Evolutionary conservation across 768 basidiomycete species (phyloP).

Genomic region (Podaxis sp.): DNA sequence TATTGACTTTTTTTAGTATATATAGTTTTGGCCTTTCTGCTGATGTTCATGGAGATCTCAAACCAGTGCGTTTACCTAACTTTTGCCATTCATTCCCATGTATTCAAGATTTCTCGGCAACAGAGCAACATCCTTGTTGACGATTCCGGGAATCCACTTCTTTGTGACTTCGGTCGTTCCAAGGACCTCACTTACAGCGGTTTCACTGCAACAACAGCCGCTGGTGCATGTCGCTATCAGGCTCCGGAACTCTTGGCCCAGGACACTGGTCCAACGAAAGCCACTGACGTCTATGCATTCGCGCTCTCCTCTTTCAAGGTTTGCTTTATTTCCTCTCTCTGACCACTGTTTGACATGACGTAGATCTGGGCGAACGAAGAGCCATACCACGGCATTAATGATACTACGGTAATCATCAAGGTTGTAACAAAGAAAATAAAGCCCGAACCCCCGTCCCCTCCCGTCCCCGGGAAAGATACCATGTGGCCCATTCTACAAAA

Average conservation of each 20-base stretch:
- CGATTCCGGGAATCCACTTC: not conserved
- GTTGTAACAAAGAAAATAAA: no score
- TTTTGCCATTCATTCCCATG: not conserved
- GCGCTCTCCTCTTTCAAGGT: constrained; percentile 6
- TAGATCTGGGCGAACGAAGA: not conserved
- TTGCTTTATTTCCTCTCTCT: not conserved
- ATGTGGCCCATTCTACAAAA: no score
- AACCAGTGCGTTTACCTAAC: not conserved
- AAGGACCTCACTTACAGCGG: constrained; percentile 15
- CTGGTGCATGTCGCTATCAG: constrained; percentile 17
- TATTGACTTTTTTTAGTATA: no score
- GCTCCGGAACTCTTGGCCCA: constrained; percentile 18
- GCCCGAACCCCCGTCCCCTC: no score
- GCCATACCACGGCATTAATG: not conserved
- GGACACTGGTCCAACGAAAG: constrained; percentile 11
- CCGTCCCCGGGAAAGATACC: no score
- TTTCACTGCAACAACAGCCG: constrained; percentile 17
- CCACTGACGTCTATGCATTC: constrained; percentile 22
- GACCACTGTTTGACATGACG: not conserved
- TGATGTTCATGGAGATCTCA: constrained; percentile 15
- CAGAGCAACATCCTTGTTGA: constrained; percentile 8
- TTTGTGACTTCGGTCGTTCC: constrained; percentile 21
- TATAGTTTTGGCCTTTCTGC: no score
- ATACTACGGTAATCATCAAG: no score
- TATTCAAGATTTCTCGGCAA: not conserved